Percentiles rank a stretch among this genome's conserved stretches.
Evolutionary conservation across 176 grass and related monocot genomes (phyloP).

Genomic region (Oryza punctata): DNA sequence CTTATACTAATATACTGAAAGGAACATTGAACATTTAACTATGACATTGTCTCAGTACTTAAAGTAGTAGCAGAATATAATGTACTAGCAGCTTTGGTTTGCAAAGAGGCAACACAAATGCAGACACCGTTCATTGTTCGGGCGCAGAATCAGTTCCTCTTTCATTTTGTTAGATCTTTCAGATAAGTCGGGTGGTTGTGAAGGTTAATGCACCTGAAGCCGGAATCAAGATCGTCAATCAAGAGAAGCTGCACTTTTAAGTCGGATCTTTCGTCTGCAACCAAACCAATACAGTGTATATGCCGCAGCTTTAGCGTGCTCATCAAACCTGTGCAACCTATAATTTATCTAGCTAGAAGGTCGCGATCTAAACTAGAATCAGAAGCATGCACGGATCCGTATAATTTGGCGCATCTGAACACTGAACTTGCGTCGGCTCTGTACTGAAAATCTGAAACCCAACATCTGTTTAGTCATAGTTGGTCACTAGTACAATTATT

Average conservation of each 20-base stretch:
- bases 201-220: neutral
- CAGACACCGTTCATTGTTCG: neutral
- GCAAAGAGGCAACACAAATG: neutral
- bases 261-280: neutral
- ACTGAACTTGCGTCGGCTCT: neutral
- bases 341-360: neutral
- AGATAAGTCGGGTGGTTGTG: neutral
- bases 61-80: neutral
- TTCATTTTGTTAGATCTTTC: neutral
- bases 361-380: constrained; percentile 11
- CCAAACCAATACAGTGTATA: neutral
- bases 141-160: neutral
- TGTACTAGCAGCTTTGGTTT: neutral
- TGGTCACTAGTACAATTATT: neutral
- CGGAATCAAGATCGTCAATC: neutral
- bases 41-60: neutral
- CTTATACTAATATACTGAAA: neutral
- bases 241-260: constrained; percentile 14
- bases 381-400: neutral
- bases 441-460: neutral
- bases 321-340: neutral
- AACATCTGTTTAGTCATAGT: neutral
- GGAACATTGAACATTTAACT: neutral
- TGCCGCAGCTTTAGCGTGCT: neutral
- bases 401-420: neutral